These are phyloP conservation scores for Pyricularia sp. DNA, from an alignment of 2,329 filamentous ascomycete species.

Conservation along the genomic window DNA sequence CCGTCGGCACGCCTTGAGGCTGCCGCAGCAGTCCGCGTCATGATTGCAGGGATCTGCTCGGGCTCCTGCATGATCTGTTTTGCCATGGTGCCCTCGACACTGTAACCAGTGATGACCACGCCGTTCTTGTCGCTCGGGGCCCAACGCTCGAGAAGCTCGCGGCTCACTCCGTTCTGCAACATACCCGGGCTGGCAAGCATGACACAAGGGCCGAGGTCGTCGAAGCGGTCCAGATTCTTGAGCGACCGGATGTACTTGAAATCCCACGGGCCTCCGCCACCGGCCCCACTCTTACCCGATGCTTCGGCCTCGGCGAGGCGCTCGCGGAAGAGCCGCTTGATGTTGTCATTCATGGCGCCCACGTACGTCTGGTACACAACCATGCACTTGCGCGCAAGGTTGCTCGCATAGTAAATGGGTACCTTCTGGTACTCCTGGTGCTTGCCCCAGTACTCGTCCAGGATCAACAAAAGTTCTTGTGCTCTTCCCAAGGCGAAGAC, in stretches of 20 bases:
- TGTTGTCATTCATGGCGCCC: slow-evolving; percentile 97
- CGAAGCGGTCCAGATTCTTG: slow-evolving; percentile 87
- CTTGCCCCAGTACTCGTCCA: slow-evolving; percentile 93
- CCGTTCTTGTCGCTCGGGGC: slow-evolving; percentile 92
- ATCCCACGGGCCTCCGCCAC: slow-evolving; percentile 81
- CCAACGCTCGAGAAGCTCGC: slow-evolving; percentile 89
- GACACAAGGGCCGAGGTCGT: slow-evolving; percentile 88
- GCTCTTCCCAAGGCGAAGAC: slow-evolving; percentile 91
- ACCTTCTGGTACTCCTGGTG: slow-evolving; percentile 79
- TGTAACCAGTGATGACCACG: slow-evolving; percentile 98
- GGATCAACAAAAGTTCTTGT: slow-evolving; percentile 83
- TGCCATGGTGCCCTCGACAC: slow-evolving; percentile 96
- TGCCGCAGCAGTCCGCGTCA: slow-evolving; percentile 57
- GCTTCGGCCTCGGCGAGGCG: slow-evolving; percentile 84
- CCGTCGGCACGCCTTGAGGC: slow-evolving; percentile 50
- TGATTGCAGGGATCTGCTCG: slow-evolving; percentile 87
- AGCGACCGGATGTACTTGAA: slow-evolving; percentile 88
- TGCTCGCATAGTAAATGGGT: slow-evolving; percentile 95
- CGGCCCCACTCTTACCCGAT: slow-evolving; percentile 48
- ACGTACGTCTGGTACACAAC: slow-evolving; percentile 97
- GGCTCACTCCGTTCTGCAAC: slow-evolving; percentile 90
- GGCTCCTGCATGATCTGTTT: slow-evolving; percentile 92
- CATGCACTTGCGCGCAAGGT: slow-evolving; percentile 93
- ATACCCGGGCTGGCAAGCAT: slow-evolving; percentile 98
- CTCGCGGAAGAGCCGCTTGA: slow-evolving; percentile 87